These are phyloP conservation scores for Chrysanthemum lavandulifolium DNA, from an alignment of 129 eudicot species.

Conservation along the genomic window DNA sequence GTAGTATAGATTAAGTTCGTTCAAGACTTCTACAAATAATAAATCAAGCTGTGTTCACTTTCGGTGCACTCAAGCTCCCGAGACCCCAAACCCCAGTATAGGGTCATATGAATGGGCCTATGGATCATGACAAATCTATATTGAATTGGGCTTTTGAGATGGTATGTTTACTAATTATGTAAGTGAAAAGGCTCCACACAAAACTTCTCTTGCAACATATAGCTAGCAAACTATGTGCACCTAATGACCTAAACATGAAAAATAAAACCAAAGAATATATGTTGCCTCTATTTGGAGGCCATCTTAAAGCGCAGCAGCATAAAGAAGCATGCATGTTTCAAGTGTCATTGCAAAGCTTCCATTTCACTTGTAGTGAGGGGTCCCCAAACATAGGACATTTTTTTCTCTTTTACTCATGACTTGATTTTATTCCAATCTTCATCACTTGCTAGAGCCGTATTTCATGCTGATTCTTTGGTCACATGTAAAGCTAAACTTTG, in stretches of 20 bases:
- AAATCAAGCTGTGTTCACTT: too few species aligned
- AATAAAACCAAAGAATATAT: conserved; percentile 17
- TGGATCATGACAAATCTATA: background rate
- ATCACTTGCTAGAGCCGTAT: conserved; percentile 4
- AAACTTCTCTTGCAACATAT: conserved; percentile 1
- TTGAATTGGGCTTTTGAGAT: background rate
- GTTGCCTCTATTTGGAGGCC: conserved; percentile 33
- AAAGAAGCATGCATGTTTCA: background rate
- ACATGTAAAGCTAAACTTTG: conserved; percentile 14
- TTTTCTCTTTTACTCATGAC: conserved; percentile 5
- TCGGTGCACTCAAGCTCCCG: too few species aligned
- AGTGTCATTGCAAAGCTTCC: conserved; percentile 31
- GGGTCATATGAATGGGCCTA: background rate
- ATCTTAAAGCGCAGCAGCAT: conserved; percentile 14
- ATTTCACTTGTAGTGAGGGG: conserved; percentile 12
- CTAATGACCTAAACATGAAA: background rate
- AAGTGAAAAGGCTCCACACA: background rate
- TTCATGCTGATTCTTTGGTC: conserved; percentile 34
- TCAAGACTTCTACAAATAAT: too few species aligned
- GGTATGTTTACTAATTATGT: background rate
- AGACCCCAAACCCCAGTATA: too few species aligned
- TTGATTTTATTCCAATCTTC: conserved; percentile 52
- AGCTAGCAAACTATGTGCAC: background rate
- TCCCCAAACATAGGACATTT: conserved; percentile 3
- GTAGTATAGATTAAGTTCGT: too few species aligned